Conservation (phyloP, 306 rosid species). For the Benincasa hispida region DNA sequence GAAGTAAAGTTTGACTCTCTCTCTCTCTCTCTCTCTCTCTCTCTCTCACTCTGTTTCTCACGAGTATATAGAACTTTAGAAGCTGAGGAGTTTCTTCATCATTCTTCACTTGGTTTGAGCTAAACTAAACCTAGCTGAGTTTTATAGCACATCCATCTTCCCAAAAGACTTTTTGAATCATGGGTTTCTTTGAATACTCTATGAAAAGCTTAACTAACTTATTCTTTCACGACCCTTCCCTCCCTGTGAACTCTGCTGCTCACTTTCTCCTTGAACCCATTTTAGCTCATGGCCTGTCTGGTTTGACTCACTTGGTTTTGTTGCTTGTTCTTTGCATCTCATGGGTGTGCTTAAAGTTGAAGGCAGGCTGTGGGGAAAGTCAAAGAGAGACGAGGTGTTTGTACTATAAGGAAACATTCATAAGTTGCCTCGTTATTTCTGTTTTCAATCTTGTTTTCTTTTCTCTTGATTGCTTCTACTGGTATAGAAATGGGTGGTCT, state of each 20-base stretch:
- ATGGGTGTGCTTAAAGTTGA: constrained; percentile 29
- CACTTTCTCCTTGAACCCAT: constrained; percentile 28
- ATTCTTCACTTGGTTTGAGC: neutral
- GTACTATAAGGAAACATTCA: constrained; percentile 12
- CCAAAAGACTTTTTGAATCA: neutral
- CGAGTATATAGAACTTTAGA: neutral
- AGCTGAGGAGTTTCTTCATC: neutral
- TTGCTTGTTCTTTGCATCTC: constrained; percentile 21
- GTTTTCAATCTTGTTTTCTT: constrained; percentile 28
- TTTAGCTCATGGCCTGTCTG: constrained; percentile 35
- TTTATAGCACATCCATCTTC: constrained; percentile 1
- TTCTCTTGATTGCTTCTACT: constrained; percentile 30
- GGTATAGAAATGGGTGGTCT: constrained; percentile 26
- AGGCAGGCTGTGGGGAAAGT: constrained; percentile 8
- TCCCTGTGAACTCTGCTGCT: constrained; percentile 7
- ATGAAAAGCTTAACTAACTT: constrained; percentile 6
- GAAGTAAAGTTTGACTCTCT: neutral
- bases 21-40: neutral
- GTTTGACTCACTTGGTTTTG: constrained; percentile 29
- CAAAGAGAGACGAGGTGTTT: constrained; percentile 8
- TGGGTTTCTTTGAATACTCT: constrained; percentile 17
- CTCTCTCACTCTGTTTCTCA: neutral
- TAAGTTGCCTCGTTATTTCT: constrained; percentile 20
- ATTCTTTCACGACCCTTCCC: constrained; percentile 7
- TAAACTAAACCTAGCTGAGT: neutral